Base-by-base conservation (phyloP, 306 rosid genomes). In the Rubus parviflorus region DNA sequence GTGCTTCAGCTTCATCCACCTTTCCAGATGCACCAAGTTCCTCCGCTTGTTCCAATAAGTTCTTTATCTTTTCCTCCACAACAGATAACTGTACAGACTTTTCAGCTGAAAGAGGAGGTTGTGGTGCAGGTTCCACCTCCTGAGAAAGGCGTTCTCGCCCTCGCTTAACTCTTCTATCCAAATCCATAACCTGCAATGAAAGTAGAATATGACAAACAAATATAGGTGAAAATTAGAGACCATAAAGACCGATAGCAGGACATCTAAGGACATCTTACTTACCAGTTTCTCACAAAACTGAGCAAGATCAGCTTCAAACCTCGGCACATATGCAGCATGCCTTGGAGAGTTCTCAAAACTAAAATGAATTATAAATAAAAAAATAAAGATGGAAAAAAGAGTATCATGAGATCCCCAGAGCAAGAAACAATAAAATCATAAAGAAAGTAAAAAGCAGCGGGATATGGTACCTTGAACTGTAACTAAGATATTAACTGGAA, bases 1-100 rank as follows among this genome's bases (percentile, higher is more conserved):
- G 89, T 61, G 99, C 99, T 86, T 92, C 99, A 81, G 99, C 99
- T 88, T 96, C 99, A 81, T 96, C 99, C 82, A 96, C 98, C 85
- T 96, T 96, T 79, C 99, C 99, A 74, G 99, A 95, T 86, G 93
- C 99, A 80, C 99, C 99, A 68, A 96, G 96, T 57, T 96, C 82
- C 83, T 96, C 99, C 81, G 89, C 99, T 80, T 92, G 99, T 72
- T 96, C 99, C 74, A 96, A 88, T 74, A 96, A 91, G 84, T 96
- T 96, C 90, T 96, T 96, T 81, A 96, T 92, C 85, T 96, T 96
- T 80, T 96, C 99, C 80, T 96, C 99, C 76, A 96, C 81, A 77
- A 92, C 89, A 25, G 98, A 85, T 37, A 96, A 72, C 83, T 92
- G 98, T 51, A 86, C 98, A 79, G 98, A 77, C 79, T 96, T 96